Percentiles rank a stretch among this genome's conserved stretches.
Conservation (phyloP, 2,329 filamentous ascomycete genomes). For the Fusarium oligoseptatum region DNA sequence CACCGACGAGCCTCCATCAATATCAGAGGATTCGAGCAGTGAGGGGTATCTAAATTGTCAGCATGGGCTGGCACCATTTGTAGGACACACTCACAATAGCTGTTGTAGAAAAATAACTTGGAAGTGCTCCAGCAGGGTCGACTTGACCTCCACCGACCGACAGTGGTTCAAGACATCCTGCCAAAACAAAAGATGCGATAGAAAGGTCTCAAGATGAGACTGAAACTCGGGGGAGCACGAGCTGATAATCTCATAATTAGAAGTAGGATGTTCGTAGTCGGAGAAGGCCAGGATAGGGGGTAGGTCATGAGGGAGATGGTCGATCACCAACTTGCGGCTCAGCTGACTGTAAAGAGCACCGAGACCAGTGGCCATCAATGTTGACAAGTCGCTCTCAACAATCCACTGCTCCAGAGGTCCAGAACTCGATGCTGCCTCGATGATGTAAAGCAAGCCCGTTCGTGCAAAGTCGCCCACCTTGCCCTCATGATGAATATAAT, state of each 20-base stretch:
- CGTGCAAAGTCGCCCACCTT: constrained; percentile 95
- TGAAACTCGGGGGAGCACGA: constrained; percentile 82
- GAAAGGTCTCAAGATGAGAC: constrained; percentile 90
- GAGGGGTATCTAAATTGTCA: constrained; percentile 82
- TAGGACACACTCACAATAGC: constrained; percentile 73
- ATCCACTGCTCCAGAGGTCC: constrained; percentile 92
- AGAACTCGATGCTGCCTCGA: constrained; percentile 90
- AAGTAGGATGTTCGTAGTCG: constrained; percentile 83
- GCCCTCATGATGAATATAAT: constrained; percentile 96
- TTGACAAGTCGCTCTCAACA: constrained; percentile 95
- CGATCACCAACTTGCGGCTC: constrained; percentile 83
- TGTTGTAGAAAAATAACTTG: constrained; percentile 97
- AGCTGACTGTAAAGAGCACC: constrained; percentile 79
- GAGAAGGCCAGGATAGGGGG: constrained; percentile 90
- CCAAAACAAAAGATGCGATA: constrained; percentile 97
- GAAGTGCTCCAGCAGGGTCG: constrained; percentile 94
- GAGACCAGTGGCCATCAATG: constrained; percentile 94
- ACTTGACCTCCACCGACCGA: constrained; percentile 89
- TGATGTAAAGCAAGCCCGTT: constrained; percentile 94
- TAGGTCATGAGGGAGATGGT: constrained; percentile 79
- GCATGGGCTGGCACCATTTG: background rate
- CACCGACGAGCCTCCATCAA: constrained; percentile 95
- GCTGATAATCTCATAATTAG: constrained; percentile 78
- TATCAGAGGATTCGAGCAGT: constrained; percentile 94
- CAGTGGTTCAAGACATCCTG: constrained; percentile 98